Base-by-base conservation (phyloP, 345 rosid genomes). In the Sisymbrium altissimum region DNA sequence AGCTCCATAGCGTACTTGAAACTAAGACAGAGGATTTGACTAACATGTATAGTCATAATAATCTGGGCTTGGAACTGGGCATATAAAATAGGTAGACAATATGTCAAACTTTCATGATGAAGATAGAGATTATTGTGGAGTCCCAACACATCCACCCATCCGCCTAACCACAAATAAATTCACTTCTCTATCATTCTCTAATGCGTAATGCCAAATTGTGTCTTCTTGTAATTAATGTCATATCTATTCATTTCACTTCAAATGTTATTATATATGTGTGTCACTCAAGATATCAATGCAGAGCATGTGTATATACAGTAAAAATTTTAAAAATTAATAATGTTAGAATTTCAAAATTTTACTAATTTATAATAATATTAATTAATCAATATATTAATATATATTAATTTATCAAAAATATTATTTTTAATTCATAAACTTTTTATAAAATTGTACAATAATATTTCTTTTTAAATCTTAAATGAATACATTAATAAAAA, bases 71-170 rank as follows among this genome's bases (percentile, higher is more conserved):
- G 66, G 58, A 56, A 1, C 3, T 54, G 58, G 65, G 38, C 39
- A 54, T 64, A 73, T 65, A 45, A 74, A 49, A 66, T 66, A 74
- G 53, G 38, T 74, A 27, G 14, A 50, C 52, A 7, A 73, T 56
- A 67, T 71, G 64, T 83, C 76, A 32, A 64, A 75, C 62, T 48
- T 78, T 70, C 80, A 83, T 86, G 84, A 73, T 83, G 86, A 84
- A 39, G 77, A 68, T 17, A 65, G 72, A 79, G 79, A 79, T 75
- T 11, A 76, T 66, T 68, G 79, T 67, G 83, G 40, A 84, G 84
- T 63, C 53, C 86, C 85, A 41, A 68, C 72, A 77, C 27, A 55
- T 43, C 75, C 67, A 79, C 64, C 61, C 70, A 59, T 53, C 44
- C 17, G 23, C 45, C 69, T 79, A 68, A 68, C 79, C 74, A 66